These are phyloP conservation scores for Salvia splendens DNA, from an alignment of 257 asterid genomes.

Conservation along the genomic window DNA sequence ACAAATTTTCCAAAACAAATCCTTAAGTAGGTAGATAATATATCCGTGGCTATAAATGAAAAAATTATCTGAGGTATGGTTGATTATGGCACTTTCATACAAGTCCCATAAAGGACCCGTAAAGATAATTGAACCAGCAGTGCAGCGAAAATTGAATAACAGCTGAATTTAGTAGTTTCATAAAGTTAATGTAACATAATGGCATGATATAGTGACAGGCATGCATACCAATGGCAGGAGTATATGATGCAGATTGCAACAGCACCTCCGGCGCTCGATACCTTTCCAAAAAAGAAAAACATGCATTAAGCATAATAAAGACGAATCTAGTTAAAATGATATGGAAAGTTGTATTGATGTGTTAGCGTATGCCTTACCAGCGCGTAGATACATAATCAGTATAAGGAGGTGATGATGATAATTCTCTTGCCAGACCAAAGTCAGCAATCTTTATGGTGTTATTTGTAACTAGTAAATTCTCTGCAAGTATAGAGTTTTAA, in stretches of 20 bases:
- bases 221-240: constrained; percentile 86
- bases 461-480: constrained; percentile 84
- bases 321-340: neutral
- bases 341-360: constrained; percentile 11
- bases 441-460: constrained; percentile 83
- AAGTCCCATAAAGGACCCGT: too few species aligned
- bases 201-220: too few species aligned
- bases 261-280: constrained; percentile 99
- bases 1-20: too few species aligned
- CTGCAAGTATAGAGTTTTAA: constrained; percentile 41
- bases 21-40: too few species aligned
- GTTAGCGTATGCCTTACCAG: constrained; percentile 57
- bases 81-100: too few species aligned
- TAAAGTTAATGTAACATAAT: too few species aligned
- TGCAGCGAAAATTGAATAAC: too few species aligned
- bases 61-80: too few species aligned
- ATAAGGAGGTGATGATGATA: constrained; percentile 83
- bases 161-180: too few species aligned
- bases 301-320: too few species aligned
- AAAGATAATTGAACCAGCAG: too few species aligned
- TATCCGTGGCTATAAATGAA: too few species aligned
- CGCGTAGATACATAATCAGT: constrained; percentile 99
- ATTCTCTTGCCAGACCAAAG: constrained; percentile 96
- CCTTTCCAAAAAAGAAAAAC: constrained; percentile 41
- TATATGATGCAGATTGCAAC: constrained; percentile 71